Percentiles rank a stretch among this genome's conserved stretches.
phyloP scores from a whole-genome alignment of 2,329 filamentous ascomycete species.

The Colletotrichum somersetense region DNA sequence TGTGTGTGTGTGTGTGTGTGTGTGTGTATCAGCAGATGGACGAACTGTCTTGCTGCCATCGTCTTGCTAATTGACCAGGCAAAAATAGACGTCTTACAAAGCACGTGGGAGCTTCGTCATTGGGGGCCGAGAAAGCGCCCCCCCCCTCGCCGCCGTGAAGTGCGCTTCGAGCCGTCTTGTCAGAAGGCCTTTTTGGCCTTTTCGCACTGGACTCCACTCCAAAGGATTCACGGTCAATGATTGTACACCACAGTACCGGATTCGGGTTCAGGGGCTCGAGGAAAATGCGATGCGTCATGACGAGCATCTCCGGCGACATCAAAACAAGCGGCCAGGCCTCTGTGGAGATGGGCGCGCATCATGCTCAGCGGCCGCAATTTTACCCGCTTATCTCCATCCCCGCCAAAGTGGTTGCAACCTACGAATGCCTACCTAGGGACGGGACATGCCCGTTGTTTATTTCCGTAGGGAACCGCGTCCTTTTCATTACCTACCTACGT shows the following conservation, averaged over 20 bases:
- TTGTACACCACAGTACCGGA: background rate
- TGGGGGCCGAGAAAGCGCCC: constrained; percentile 32
- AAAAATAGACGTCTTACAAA: constrained; percentile 42
- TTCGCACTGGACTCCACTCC: constrained; percentile 5
- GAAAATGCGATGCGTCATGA: background rate
- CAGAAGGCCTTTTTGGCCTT: background rate
- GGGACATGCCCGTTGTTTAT: background rate
- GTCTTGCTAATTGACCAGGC: constrained; percentile 34
- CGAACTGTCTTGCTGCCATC: constrained; percentile 14
- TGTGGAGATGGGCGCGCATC: background rate
- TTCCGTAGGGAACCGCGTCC: background rate
- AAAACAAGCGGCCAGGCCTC: background rate
- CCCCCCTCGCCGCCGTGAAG: background rate
- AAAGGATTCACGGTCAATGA: constrained; percentile 7
- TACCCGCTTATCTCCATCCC: background rate
- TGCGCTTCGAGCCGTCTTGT: background rate
- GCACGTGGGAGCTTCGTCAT: constrained; percentile 39
- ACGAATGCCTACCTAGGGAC: background rate
- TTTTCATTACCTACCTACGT: background rate
- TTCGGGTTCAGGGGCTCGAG: background rate
- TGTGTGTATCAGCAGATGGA: constrained; percentile 3
- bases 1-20: constrained; percentile 3
- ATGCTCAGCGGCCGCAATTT: background rate
- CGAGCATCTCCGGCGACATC: background rate
- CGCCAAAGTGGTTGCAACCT: background rate